These are phyloP conservation scores for Dipteronia dyeriana DNA, from an alignment of 345 rosid genomes.

Conservation along the genomic window DNA sequence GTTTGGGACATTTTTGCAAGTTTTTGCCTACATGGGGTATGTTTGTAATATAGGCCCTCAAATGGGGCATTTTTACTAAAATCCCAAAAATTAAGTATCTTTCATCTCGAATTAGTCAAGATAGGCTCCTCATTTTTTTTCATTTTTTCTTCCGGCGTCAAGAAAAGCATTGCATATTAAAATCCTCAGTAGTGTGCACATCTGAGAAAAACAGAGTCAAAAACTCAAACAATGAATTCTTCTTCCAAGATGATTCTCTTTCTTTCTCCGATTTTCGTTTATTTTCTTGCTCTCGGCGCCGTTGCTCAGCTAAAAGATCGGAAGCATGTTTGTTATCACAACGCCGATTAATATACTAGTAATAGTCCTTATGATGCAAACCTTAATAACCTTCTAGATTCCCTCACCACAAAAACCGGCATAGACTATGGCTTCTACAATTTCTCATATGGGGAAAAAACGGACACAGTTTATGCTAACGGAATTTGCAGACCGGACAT, in stretches of 20 bases:
- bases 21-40: no score
- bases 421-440: slow-evolving; percentile 11
- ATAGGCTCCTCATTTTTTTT: no score
- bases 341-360: not conserved
- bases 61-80: no score
- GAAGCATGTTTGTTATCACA: not conserved
- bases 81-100: no score
- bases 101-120: no score
- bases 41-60: no score
- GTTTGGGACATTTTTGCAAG: no score
- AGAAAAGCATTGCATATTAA: no score
- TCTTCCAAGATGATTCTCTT: slow-evolving; percentile 12
- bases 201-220: no score
- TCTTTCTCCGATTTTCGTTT: not conserved
- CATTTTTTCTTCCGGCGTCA: no score
- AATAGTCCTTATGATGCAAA: slow-evolving; percentile 10
- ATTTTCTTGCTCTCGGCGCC: not conserved
- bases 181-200: no score
- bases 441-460: slow-evolving; percentile 5
- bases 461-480: not conserved
- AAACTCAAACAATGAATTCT: not conserved
- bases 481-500: slow-evolving; percentile 19
- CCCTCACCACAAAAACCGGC: no score
- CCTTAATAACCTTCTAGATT: not conserved
- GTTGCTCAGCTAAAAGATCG: not conserved